Conservation (phyloP, 1,139 yeast genomes). For the Kodamaea sp. region DNA sequence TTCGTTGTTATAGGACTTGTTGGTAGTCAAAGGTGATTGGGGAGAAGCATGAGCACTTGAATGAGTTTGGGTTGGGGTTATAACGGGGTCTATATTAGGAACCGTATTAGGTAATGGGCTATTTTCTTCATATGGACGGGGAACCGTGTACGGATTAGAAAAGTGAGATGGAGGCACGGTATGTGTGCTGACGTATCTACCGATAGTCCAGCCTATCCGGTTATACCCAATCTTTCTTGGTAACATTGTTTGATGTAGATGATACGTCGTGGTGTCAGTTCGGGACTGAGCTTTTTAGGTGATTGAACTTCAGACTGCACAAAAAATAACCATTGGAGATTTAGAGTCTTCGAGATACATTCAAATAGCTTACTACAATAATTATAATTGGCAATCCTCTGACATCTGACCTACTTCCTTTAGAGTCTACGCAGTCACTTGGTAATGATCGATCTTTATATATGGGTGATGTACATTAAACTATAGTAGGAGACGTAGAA, state of each 20-base stretch:
- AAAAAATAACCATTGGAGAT: no score
- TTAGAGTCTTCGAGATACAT: no score
- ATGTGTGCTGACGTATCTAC: neutral
- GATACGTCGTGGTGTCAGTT: no score
- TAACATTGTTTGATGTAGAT: neutral
- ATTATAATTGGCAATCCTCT: no score
- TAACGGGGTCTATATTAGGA: neutral
- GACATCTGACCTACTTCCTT: no score
- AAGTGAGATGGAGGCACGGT: constrained; percentile 8
- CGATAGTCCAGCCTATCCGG: neutral
- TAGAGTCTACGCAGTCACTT: no score
- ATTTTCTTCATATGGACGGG: constrained; percentile 5
- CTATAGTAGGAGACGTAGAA: constrained; percentile 10
- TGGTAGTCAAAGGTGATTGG: no score
- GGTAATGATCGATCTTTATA: constrained; percentile 1
- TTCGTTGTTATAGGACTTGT: neutral
- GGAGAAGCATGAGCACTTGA: no score
- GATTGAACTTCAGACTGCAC: no score
- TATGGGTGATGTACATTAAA: constrained; percentile 17
- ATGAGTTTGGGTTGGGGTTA: no score
- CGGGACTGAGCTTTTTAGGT: no score
- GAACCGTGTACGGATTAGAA: constrained; percentile 8
- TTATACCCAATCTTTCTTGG: neutral
- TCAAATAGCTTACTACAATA: no score
- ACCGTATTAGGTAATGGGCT: neutral